A percentile compares a stretch with the other conserved stretches of the same genome.
phyloP scores from a whole-genome alignment of 805 yeast species.

The Lipomyces orientalis region DNA sequence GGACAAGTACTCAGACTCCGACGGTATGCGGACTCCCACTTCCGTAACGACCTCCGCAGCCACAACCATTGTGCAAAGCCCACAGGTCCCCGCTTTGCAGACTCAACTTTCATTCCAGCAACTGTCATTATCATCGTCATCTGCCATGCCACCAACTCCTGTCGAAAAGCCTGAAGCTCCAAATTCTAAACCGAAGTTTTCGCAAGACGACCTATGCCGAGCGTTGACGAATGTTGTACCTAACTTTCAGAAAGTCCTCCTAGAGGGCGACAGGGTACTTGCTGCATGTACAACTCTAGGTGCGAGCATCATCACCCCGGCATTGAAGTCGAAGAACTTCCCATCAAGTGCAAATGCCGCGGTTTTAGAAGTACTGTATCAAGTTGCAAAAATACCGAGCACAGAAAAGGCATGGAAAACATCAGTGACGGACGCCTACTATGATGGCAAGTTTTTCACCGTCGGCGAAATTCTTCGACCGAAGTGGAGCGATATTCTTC shows the following conservation, averaged over 20 bases:
- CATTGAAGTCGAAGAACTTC: constrained; percentile 54
- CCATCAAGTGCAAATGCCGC: constrained; percentile 50
- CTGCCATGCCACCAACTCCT: constrained; percentile 7
- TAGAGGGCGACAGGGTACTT: constrained; percentile 67
- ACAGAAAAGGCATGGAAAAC: constrained; percentile 66
- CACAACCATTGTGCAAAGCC: constrained; percentile 35
- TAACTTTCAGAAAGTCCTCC: constrained; percentile 51
- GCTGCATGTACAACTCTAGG: constrained; percentile 59
- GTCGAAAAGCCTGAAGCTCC: constrained; percentile 12
- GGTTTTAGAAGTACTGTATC: constrained; percentile 54
- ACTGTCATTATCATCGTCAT: constrained; percentile 12
- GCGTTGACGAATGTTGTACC: constrained; percentile 52
- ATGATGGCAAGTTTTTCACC: constrained; percentile 64
- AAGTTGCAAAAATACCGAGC: constrained; percentile 44
- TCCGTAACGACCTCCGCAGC: constrained; percentile 32
- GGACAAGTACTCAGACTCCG: constrained; percentile 21
- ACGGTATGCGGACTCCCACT: constrained; percentile 18
- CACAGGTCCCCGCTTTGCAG: constrained; percentile 22
- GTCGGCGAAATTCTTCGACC: constrained; percentile 43
- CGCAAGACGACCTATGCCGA: constrained; percentile 54
- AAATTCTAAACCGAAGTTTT: constrained; percentile 34
- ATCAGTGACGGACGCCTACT: constrained; percentile 65
- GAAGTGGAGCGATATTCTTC: constrained; percentile 62
- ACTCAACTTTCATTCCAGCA: constrained; percentile 25
- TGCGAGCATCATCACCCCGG: constrained; percentile 59